Evolutionary conservation across 2,329 filamentous ascomycete species (phyloP), one percentile per base, ranked within the genome.

Genomic region (Xylariales sp.): DNA sequence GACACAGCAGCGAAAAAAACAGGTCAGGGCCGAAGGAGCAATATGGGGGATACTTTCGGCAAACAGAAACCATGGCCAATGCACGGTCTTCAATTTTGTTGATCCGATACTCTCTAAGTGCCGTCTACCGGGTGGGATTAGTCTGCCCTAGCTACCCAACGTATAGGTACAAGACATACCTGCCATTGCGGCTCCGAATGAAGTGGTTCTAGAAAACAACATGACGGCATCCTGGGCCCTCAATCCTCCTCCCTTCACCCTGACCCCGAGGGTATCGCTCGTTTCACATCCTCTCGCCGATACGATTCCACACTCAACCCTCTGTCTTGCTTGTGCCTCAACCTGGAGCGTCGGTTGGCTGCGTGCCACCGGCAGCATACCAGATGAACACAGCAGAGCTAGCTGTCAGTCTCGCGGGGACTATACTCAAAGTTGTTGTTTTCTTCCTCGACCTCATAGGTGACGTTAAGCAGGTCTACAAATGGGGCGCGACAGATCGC

Each of bases 391-490:
- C 69, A 7, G 66, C 62, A 5, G 69, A 64, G 5, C 54, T 69
- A 28, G 71, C 71, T 8, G 67, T 74, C 32, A 49, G 67, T 3
- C 64, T 75, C 16, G 65, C 69, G 2, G 71, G 69, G n/a, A 68
- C 62, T 39, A 69, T 68, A 18, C 43, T 72, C 4, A 73, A 72
- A 23, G 52, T 73, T 3, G 67, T 75, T 30, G 41, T 70, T 36
- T 67, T 74, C 52, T 70, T 70, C 5, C 66, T 69, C 30, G 67
- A 72, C 16, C 71, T 74, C n/a, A 63, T 74, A 6, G 34, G 45
- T 30, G 66, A 75, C 32, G 68, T 55, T 32, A 75, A 75, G 45
- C 70, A 75, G 43, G 66, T 75, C n/a, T 69, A 73, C 46, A 62
- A 50, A 3, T 65, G 72, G 1, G 73, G 70, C 10, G 63, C 65